Percentiles rank a stretch among this genome's conserved stretches.
phyloP scores from a whole-genome alignment of 164 flowering plant genomes.

The Macadamia integrifolia region DNA sequence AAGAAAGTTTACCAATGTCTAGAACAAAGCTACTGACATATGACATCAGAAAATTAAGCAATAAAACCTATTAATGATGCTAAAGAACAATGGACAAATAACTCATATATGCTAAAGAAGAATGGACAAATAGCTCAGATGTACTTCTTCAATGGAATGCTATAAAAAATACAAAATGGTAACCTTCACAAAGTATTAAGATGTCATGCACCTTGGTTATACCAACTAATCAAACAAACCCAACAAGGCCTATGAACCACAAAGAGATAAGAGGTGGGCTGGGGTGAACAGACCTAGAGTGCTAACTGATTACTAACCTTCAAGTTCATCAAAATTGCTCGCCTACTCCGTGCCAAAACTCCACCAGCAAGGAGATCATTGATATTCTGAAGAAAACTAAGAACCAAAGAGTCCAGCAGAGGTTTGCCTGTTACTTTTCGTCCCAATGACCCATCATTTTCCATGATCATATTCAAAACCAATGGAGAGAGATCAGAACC shows the following conservation, averaged over 20 bases:
- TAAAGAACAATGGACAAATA: no score
- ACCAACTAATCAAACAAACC: neutral
- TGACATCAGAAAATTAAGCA: no score
- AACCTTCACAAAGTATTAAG: no score
- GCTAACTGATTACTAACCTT: conserved; percentile 44
- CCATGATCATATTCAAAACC: conserved; percentile 26
- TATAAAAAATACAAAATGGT: no score
- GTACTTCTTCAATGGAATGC: no score
- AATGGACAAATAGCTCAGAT: no score
- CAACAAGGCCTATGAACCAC: neutral
- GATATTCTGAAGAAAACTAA: conserved; percentile 51
- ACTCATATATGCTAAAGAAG: no score
- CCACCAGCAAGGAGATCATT: conserved; percentile 54
- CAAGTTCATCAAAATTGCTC: conserved; percentile 76
- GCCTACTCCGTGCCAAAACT: conserved; percentile 53
- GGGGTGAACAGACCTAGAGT: no score
- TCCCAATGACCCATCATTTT: conserved; percentile 13
- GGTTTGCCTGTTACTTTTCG: conserved; percentile 22
- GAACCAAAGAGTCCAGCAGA: conserved; percentile 47
- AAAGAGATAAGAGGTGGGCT: neutral
- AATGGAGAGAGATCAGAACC: conserved; percentile 32
- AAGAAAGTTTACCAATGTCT: neutral
- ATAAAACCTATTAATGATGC: no score
- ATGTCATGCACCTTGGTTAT: no score
- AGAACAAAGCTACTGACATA: no score